Percentiles rank a stretch among this genome's conserved stretches.
Evolutionary conservation across 2,329 filamentous ascomycete species (phyloP).

Genomic region (Juglanconis oblonga): DNA sequence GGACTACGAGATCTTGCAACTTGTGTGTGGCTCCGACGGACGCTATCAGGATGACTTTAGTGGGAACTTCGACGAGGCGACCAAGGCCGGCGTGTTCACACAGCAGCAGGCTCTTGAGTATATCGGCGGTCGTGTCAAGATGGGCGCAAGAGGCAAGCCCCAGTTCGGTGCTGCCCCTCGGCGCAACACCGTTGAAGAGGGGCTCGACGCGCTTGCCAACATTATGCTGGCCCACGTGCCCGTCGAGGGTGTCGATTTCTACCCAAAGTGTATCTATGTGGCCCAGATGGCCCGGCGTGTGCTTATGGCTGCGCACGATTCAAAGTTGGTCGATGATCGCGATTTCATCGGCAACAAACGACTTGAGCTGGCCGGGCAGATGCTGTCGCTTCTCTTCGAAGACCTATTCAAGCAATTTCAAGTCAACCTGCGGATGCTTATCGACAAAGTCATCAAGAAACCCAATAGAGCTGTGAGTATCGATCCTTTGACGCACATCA

Average conservation of each 20-base stretch:
- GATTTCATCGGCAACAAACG: conserved; percentile 99
- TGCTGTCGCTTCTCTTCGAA: conserved; percentile 90
- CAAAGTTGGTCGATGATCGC: conserved; percentile 86
- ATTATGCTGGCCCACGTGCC: conserved; percentile 94
- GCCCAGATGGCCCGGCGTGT: conserved; percentile 97
- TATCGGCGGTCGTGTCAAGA: conserved; percentile 82
- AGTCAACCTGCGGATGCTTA: conserved; percentile 82
- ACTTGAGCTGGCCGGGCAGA: conserved; percentile 88
- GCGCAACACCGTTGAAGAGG: conserved; percentile 85
- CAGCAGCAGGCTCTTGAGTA: conserved; percentile 96
- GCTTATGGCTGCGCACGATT: conserved; percentile 87
- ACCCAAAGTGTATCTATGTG: conserved; percentile 94
- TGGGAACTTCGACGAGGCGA: conserved; percentile 91
- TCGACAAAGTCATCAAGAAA: conserved; percentile 95
- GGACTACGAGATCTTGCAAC: conserved; percentile 89
- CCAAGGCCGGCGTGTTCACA: conserved; percentile 80
- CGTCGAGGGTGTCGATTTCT: conserved; percentile 87
- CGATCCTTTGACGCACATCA: conserved; percentile 81
- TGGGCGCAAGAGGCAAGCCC: conserved; percentile 65
- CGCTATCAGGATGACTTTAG: conserved; percentile 93
- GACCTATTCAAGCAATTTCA: conserved; percentile 97
- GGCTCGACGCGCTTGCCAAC: conserved; percentile 85
- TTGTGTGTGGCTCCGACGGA: conserved; percentile 84
- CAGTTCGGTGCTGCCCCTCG: conserved; percentile 54
- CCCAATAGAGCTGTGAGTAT: conserved; percentile 85